phyloP scores from a whole-genome alignment of 169 alveolate species.

The Cryptosporidium canis region DNA sequence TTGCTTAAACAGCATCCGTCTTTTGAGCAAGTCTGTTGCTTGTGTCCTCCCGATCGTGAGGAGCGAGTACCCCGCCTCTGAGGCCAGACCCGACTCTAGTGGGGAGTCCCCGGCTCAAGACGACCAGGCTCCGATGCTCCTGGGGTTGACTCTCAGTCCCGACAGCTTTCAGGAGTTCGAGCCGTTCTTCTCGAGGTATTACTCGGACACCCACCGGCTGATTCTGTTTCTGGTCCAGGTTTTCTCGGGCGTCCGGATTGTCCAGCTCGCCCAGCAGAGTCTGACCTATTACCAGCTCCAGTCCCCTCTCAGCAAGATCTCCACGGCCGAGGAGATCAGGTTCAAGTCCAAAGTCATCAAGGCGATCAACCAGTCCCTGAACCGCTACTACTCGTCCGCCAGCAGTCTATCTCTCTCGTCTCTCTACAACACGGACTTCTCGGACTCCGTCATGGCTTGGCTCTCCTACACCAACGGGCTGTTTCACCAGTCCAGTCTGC shows the following conservation, averaged over 20 bases:
- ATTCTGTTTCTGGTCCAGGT: background rate
- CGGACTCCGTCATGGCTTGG: slow-evolving; percentile 53
- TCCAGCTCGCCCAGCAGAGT: background rate
- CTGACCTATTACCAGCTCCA: background rate
- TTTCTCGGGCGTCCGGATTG: slow-evolving; percentile 5
- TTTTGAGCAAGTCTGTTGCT: slow-evolving; percentile 38
- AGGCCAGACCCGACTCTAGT: background rate
- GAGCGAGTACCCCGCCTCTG: background rate
- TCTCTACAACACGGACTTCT: slow-evolving; percentile 52
- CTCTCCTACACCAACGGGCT: slow-evolving; percentile 54
- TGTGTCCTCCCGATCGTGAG: background rate
- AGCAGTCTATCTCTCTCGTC: slow-evolving; percentile 51
- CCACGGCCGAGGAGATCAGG: slow-evolving; percentile 43
- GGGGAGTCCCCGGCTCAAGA: background rate
- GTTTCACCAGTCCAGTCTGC: slow-evolving; percentile 23
- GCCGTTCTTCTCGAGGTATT: slow-evolving; percentile 24
- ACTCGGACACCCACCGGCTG: background rate
- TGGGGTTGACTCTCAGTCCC: background rate
- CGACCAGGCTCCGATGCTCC: background rate
- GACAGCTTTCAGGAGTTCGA: slow-evolving; percentile 19
- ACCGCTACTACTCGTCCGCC: slow-evolving; percentile 55
- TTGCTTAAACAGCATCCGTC: slow-evolving; percentile 25
- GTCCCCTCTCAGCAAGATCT: background rate
- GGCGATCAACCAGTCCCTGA: slow-evolving; percentile 26
- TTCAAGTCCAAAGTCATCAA: slow-evolving; percentile 22